These are phyloP conservation scores for Sporothrix phasma DNA, from an alignment of 2,329 filamentous ascomycete genomes.

Conservation along the genomic window DNA sequence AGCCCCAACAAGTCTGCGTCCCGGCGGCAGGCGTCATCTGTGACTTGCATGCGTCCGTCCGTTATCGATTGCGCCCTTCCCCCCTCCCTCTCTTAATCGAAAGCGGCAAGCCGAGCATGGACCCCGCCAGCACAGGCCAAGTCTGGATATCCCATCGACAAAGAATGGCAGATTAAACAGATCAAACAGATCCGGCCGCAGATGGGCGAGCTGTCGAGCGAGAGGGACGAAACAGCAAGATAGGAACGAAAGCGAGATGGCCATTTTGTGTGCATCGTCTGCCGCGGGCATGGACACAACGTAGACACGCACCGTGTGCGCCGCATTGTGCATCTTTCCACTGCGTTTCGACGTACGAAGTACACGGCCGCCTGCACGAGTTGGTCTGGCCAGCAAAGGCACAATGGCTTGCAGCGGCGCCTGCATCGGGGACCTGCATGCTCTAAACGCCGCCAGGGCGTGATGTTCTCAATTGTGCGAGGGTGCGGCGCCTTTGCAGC, in stretches of 20 bases:
- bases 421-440: conserved; percentile 1
- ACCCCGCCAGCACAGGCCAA: background rate
- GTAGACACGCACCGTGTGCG: background rate
- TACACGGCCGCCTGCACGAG: conserved; percentile 3
- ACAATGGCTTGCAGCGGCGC: background rate
- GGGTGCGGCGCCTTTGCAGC: background rate
- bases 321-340: too few species aligned
- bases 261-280: background rate
- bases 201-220: background rate
- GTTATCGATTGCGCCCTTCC: background rate
- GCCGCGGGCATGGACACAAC: background rate
- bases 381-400: background rate
- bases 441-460: background rate
- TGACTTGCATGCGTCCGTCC: conserved; percentile 2
- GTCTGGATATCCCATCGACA: background rate
- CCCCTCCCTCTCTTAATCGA: background rate
- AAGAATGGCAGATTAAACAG: background rate
- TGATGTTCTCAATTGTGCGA: background rate
- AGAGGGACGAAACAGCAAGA: background rate
- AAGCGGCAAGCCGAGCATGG: conserved; percentile 1
- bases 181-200: background rate
- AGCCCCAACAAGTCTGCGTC: background rate
- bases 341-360: background rate
- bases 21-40: background rate
- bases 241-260: background rate